A percentile compares a stretch with the other conserved stretches of the same genome.
Evolutionary conservation across 768 basidiomycete genomes (phyloP).

Genomic region (Suillus ampliporus): DNA sequence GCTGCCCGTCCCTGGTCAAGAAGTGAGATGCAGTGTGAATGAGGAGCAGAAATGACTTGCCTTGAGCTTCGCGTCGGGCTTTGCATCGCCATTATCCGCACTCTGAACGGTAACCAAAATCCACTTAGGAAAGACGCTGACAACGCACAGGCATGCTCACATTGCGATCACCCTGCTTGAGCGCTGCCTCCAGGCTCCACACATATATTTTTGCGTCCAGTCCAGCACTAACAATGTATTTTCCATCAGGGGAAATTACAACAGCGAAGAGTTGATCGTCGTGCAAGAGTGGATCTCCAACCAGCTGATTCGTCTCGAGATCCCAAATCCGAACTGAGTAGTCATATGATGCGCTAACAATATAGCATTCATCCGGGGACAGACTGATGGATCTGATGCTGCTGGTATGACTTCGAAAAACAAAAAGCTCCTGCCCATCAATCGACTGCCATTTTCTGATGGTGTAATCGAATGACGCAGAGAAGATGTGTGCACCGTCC

Average conservation of each 20-base stretch:
- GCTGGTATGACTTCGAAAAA: not conserved
- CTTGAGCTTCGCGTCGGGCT: not conserved
- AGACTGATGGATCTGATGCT: not conserved
- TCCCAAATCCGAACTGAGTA: slow-evolving; percentile 4
- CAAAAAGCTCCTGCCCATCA: not conserved
- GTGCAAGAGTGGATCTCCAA: slow-evolving; percentile 62
- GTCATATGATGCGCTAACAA: not conserved
- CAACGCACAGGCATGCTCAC: not conserved
- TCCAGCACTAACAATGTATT: slow-evolving; percentile 80
- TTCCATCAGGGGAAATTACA: slow-evolving; percentile 81
- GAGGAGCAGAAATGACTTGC: not conserved
- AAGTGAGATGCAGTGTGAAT: not conserved
- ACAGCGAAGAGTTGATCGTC: slow-evolving; percentile 79
- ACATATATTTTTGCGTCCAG: slow-evolving; percentile 76
- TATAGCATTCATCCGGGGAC: not conserved
- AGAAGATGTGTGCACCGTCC: not conserved
- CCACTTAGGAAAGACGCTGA: not conserved
- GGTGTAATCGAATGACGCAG: not conserved
- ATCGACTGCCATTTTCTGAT: not conserved
- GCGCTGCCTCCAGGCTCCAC: slow-evolving; percentile 69
- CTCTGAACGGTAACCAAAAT: not conserved
- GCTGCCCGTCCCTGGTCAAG: not conserved
- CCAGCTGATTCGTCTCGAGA: not conserved
- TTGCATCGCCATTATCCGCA: too few relatives aligned
- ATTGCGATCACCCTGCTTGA: not conserved